Conservation (phyloP, 2,329 filamentous ascomycete species). For the Tolypocladium ovalisporum region DNA sequence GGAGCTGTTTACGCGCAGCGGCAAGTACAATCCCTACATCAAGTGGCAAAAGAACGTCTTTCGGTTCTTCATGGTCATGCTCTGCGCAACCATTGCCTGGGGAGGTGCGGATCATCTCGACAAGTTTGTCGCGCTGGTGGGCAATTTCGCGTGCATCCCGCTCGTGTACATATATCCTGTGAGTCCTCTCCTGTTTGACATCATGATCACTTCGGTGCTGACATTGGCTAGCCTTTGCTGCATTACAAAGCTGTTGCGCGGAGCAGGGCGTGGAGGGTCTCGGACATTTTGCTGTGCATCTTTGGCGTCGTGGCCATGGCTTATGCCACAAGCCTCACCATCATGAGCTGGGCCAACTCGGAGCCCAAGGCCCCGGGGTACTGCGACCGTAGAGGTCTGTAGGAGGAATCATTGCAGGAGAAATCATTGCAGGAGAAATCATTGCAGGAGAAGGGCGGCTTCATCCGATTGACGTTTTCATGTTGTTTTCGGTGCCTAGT, state of each 20-base stretch:
- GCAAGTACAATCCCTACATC: constrained; percentile 96
- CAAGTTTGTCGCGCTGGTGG: constrained; percentile 93
- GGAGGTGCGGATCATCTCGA: constrained; percentile 85
- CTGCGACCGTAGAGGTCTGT: constrained; percentile 32
- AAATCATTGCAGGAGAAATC: not conserved
- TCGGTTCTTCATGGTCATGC: constrained; percentile 81
- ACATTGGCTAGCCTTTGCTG: constrained; percentile 63
- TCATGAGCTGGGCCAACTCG: constrained; percentile 72
- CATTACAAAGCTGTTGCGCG: constrained; percentile 75
- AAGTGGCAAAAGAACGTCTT: constrained; percentile 99
- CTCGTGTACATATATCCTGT: constrained; percentile 97
- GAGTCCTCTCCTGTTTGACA: constrained; percentile 33
- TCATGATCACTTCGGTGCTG: constrained; percentile 11
- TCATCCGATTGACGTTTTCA: not conserved
- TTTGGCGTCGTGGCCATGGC: constrained; percentile 82
- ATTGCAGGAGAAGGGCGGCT: not conserved
- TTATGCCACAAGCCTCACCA: constrained; percentile 81
- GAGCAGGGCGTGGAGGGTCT: constrained; percentile 52
- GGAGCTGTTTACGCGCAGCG: constrained; percentile 82
- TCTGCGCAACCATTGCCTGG: constrained; percentile 85
- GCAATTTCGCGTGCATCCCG: constrained; percentile 95
- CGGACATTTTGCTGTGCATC: constrained; percentile 66
- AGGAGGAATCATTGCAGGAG: not conserved
- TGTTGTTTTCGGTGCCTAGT: not conserved
- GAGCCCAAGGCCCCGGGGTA: constrained; percentile 38